Conservation (phyloP, 2,329 filamentous ascomycete genomes). For the Talaromyces marneffei region DNA sequence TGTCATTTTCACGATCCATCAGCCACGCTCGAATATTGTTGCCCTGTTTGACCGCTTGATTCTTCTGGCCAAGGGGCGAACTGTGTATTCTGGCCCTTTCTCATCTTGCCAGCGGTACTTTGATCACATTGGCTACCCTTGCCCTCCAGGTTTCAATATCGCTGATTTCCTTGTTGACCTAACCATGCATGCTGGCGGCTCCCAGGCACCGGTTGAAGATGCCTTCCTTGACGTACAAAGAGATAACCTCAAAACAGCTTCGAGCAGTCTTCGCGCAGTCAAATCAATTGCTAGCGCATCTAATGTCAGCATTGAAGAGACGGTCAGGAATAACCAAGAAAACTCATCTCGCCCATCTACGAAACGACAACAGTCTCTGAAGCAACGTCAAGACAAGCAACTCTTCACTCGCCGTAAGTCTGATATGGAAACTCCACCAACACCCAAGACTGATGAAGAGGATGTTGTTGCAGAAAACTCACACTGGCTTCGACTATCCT, state of each 20-base stretch:
- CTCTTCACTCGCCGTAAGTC: conserved; percentile 76
- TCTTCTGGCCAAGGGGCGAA: conserved; percentile 78
- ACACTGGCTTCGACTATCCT: conserved; percentile 57
- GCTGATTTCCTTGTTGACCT: conserved; percentile 96
- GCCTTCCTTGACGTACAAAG: conserved; percentile 54
- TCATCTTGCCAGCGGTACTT: conserved; percentile 86
- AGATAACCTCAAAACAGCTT: conserved; percentile 64
- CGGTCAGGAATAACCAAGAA: conserved; percentile 56
- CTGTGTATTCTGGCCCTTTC: conserved; percentile 92
- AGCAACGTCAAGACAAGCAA: conserved; percentile 79
- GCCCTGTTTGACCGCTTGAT: conserved; percentile 93
- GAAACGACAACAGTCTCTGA: conserved; percentile 73
- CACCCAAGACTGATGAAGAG: conserved; percentile 60
- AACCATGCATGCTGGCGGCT: conserved; percentile 83
- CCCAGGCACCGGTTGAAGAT: conserved; percentile 49
- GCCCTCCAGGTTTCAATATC: conserved; percentile 96
- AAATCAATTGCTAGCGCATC: conserved; percentile 87
- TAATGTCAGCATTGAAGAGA: conserved; percentile 64
- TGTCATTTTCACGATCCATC: conserved; percentile 96
- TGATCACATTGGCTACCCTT: conserved; percentile 82
- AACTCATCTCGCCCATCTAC: conserved; percentile 59
- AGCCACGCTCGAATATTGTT: conserved; percentile 96
- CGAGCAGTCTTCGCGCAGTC: conserved; percentile 79
- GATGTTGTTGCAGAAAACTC: conserved; percentile 50
- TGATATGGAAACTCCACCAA: conserved; percentile 50